Base-by-base conservation (phyloP, 345 rosid genomes). In the Lepidium africanum region DNA sequence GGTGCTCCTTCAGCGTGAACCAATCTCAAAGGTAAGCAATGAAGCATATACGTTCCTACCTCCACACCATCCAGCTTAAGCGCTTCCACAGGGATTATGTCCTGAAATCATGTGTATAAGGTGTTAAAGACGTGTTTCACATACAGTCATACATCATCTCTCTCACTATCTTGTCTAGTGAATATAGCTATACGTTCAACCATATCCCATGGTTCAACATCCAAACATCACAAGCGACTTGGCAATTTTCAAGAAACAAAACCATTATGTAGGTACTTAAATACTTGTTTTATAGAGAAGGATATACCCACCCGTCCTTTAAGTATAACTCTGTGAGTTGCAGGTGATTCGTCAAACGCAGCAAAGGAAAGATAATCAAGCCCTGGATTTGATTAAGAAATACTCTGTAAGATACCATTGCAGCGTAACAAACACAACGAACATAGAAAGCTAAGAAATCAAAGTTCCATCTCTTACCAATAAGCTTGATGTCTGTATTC, bases 401-500 rank as follows among this genome's bases (percentile, higher is more conserved):
- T 5, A 21, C 56, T 23, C 45, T n/a, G 5, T 19, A 21, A 15
- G 14, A 48, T 16, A 52, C 33, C 12, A 51, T 25, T 15, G 23
- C 6, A 9, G 5, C 19, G 10, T 21, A 36, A 43, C 42, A 12
- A 32, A 17, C 16, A 54, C 17, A 23, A 19, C 30, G 30, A 63
- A 6, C 3, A 52, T 30, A 45, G 19, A 40, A 41, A 43, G 19
- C 16, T 42, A 41, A 38, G 23, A 32, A 23, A 56, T 0, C 1
- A 0, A 25, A 69, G 14, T 2, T 33, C 2, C 15, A 54, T 39
- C 9, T 13, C 53, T 25, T 74, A 93, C 97, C 98, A 51, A 93
- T 78, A 65, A 93, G 80, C 82, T 88, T 93, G 80, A 93, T 82
- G 76, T 88, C 95, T 0, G 98, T 88, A 64, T 93, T 87, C 32